These are phyloP conservation scores for Hanseniaspora nectarophila DNA, from an alignment of 805 yeast genomes.

Conservation along the genomic window DNA sequence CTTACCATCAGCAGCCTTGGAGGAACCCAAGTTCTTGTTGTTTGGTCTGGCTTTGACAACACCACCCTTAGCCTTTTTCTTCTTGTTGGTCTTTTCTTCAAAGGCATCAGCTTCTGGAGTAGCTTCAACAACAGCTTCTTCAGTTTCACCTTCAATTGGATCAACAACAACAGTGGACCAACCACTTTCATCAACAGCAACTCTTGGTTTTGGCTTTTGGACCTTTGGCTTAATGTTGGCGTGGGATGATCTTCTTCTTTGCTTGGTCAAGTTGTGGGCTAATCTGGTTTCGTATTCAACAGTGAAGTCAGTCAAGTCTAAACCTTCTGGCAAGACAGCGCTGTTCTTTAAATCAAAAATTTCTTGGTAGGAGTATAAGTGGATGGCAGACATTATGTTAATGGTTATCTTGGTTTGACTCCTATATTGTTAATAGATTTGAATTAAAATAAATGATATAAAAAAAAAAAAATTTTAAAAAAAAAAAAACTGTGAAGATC, in stretches of 20 bases:
- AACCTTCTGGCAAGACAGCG: conserved; percentile 50
- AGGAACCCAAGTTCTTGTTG: conserved; percentile 61
- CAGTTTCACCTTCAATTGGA: conserved; percentile 24
- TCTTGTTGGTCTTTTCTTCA: conserved; percentile 31
- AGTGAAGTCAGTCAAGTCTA: conserved; percentile 53
- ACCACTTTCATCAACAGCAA: conserved; percentile 61
- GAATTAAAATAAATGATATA: no score
- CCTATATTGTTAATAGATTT: no score
- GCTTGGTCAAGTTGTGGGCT: conserved; percentile 31
- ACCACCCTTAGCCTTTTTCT: conserved; percentile 36
- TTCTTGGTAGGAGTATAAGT: conserved; percentile 55
- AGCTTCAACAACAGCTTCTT: conserved; percentile 25
- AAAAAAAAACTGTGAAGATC: no score
- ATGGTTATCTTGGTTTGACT: background rate
- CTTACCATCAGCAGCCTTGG: conserved; percentile 61
- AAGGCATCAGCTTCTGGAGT: conserved; percentile 1
- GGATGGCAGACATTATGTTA: conserved; percentile 22
- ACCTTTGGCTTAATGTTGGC: conserved; percentile 40
- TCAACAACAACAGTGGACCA: conserved; percentile 55
- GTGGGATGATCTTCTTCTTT: conserved; percentile 53
- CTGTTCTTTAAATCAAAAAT: conserved; percentile 45
- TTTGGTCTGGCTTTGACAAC: conserved; percentile 52
- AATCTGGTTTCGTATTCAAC: conserved; percentile 28
- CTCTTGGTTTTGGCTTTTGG: conserved; percentile 43
- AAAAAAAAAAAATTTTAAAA: no score